A percentile compares a stretch with the other conserved stretches of the same genome.
Evolutionary conservation across 371 early-diverging fungal genomes (phyloP).

Genomic region (Mortierella sp.): DNA sequence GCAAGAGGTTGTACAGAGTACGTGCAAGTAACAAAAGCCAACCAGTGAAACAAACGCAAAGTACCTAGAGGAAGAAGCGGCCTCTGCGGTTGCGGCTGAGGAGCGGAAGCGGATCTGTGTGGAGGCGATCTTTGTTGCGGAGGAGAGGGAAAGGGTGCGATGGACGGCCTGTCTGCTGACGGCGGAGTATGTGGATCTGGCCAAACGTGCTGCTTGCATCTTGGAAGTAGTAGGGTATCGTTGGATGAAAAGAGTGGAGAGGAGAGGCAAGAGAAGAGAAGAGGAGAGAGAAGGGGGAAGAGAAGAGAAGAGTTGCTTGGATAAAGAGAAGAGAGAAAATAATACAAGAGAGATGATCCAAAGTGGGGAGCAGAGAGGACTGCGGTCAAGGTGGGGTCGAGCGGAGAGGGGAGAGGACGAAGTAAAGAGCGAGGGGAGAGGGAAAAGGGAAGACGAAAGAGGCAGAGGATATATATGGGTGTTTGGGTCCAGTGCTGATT

Average conservation of each 20-base stretch:
- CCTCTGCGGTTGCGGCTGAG: constrained; percentile 48
- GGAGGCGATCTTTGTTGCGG: constrained; percentile 41
- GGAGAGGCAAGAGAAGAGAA: neutral
- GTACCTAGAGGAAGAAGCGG: constrained; percentile 34
- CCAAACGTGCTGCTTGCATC: constrained; percentile 53
- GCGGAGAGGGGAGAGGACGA: neutral
- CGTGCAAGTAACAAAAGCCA: neutral
- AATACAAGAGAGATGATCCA: neutral
- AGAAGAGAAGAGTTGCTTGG: neutral
- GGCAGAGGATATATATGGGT: constrained; percentile 17
- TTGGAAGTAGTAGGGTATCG: constrained; percentile 9
- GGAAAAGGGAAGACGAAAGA: neutral
- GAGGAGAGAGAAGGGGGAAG: neutral
- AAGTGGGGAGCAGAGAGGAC: neutral
- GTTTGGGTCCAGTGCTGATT: neutral
- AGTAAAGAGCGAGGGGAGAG: neutral
- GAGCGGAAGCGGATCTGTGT: constrained; percentile 41
- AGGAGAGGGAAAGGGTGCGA: constrained; percentile 27
- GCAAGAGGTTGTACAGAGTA: neutral
- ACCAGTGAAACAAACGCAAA: neutral
- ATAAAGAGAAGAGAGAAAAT: neutral
- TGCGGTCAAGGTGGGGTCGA: neutral
- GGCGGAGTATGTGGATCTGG: constrained; percentile 43
- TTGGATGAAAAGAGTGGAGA: constrained; percentile 8
- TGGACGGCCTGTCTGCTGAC: constrained; percentile 23